Conservation (phyloP, 768 basidiomycete species). For the Trametes villosa region DNA sequence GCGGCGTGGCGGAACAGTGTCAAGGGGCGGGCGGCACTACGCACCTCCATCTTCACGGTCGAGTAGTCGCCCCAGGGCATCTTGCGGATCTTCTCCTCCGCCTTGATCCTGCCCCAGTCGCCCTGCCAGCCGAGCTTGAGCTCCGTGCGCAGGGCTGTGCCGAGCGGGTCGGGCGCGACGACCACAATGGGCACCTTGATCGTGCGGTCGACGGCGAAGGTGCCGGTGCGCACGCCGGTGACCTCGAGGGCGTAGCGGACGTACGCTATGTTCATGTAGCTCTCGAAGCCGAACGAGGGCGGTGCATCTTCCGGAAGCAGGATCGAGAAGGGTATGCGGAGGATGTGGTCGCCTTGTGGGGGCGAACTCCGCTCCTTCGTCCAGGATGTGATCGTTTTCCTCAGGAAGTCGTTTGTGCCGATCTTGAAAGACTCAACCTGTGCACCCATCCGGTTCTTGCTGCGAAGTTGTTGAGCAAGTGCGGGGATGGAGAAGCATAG, state of each 20-base stretch:
- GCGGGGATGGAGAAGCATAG: not conserved
- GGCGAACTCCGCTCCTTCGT: slow-evolving; percentile 15
- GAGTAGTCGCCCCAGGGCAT: slow-evolving; percentile 28
- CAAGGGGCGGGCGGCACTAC: not conserved
- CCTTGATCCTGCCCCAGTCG: slow-evolving; percentile 22
- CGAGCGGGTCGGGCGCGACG: slow-evolving; percentile 21
- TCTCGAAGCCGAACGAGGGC: slow-evolving; percentile 26
- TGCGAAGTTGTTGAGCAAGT: not conserved
- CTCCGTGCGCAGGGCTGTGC: slow-evolving; percentile 12
- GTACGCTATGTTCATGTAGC: slow-evolving; percentile 14
- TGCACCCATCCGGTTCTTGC: slow-evolving; percentile 5
- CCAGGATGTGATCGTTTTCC: slow-evolving; percentile 25
- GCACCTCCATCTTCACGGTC: slow-evolving; percentile 22
- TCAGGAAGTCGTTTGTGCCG: slow-evolving; percentile 15
- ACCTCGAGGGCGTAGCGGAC: slow-evolving; percentile 29
- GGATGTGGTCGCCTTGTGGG: slow-evolving; percentile 15
- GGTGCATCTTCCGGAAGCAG: slow-evolving; percentile 20
- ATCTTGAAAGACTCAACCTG: slow-evolving; percentile 7
- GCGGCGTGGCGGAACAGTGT: not conserved
- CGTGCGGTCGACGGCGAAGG: slow-evolving; percentile 23
- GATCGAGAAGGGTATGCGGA: slow-evolving; percentile 29
- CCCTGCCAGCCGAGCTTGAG: slow-evolving; percentile 24
- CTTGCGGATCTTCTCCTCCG: slow-evolving; percentile 18
- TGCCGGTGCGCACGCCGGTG: slow-evolving; percentile 24
- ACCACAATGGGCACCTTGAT: slow-evolving; percentile 19